Base-by-base conservation (phyloP, 768 basidiomycete species). In the Scleroderma bovista region DNA sequence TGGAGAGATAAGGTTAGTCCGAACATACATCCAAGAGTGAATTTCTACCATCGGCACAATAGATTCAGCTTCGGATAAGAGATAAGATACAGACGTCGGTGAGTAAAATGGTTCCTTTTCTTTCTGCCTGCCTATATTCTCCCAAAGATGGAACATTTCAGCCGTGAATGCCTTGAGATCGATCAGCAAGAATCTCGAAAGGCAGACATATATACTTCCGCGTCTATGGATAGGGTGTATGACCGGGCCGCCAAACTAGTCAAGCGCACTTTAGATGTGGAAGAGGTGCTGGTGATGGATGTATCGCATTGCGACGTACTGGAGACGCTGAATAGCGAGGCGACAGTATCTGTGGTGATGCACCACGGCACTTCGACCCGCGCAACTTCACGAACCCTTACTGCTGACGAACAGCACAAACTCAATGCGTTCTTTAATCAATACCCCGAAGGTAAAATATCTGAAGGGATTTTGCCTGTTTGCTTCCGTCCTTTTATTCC, bases 61-160 rank as follows among this genome's bases (percentile, higher is more conserved):
- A 88, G 88, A 92, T 94, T 46, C 93, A 94, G 69, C 72, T 95
- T 15, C 79, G 91, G 32, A 86, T 94, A 56, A 80, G 93, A 41
- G 93, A 94, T 59, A 83, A 84, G 40, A 95, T 96, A 26, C 94
- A 97, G 60, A 90, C 74, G 52, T 95, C 94, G 39, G 88, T 84
- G 61, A 59, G 83, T 61, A 37, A 20, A 1, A 9, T 17, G 6
- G 24, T 19, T 29, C 44, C 8, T 42, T 41, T 53, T 22, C 24
- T 51, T 16, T 48, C 26, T 40, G 39, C 24, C 34, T 8, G 26
- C 16, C n/a, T 31, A 19, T 34, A 36, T 47, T 37, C 32, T 23
- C 17, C 52, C 34, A 12, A 57, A 89, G 81, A 95, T 97, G 93
- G 93, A 97, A 64, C 81, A 89, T 56, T 96, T 97, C 63, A 94